These are phyloP conservation scores for Moesziomyces antarcticus DNA, from an alignment of 1,284 basidiomycete species.

Conservation along the genomic window DNA sequence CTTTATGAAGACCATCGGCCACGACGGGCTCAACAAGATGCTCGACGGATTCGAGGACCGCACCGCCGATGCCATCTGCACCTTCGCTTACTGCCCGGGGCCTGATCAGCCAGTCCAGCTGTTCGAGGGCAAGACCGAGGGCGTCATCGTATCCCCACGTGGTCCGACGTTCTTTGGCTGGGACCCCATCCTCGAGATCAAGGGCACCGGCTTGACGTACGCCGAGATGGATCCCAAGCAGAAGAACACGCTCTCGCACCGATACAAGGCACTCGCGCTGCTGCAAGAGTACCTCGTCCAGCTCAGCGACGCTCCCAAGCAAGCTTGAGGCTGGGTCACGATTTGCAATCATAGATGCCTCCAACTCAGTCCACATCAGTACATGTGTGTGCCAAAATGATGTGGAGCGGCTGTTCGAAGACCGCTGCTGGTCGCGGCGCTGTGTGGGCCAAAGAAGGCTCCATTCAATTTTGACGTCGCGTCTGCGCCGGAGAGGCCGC, in stretches of 20 bases:
- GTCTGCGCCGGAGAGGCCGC: no score
- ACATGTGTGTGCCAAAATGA: no score
- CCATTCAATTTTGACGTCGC: no score
- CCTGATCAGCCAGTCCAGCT: constrained; percentile 68
- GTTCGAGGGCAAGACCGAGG: constrained; percentile 92
- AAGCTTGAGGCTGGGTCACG: neutral
- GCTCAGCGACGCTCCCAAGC: constrained; percentile 8
- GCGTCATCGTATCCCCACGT: constrained; percentile 84
- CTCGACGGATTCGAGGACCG: constrained; percentile 84
- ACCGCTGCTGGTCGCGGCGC: no score
- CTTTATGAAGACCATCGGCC: constrained; percentile 55
- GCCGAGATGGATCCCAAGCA: constrained; percentile 46
- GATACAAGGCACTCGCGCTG: constrained; percentile 86
- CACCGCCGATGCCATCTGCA: constrained; percentile 89
- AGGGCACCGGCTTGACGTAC: constrained; percentile 72
- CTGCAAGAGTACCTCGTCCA: constrained; percentile 76
- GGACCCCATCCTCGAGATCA: constrained; percentile 87
- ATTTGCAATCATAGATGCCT: no score
- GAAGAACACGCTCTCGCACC: constrained; percentile 77
- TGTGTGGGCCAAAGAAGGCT: no score
- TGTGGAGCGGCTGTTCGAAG: no score
- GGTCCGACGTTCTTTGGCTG: constrained; percentile 84
- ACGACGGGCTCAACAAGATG: constrained; percentile 82
- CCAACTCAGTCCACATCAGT: no score
- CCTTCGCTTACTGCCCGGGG: constrained; percentile 84